Evolutionary conservation across 305 asterid genomes (phyloP).

Genomic region (Striga hermonthica): DNA sequence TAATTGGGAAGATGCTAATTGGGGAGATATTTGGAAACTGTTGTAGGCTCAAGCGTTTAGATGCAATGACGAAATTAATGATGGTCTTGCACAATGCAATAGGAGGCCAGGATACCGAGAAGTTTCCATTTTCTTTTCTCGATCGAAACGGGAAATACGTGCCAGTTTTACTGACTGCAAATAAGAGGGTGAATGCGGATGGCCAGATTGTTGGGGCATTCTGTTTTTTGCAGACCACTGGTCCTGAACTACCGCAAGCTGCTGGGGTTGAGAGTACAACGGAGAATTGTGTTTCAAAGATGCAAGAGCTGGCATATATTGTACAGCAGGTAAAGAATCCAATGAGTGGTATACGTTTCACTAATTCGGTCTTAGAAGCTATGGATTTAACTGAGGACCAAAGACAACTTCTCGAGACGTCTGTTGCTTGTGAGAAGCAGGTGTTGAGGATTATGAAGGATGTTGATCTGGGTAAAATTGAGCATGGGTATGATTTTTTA

Average conservation of each 20-base stretch:
- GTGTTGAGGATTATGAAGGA: constrained; percentile 60
- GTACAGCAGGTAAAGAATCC: constrained; percentile 71
- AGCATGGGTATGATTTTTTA: constrained; percentile 55
- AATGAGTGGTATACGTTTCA: constrained; percentile 61
- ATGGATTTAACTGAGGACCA: constrained; percentile 65
- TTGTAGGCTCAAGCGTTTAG: constrained; percentile 69
- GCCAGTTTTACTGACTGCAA: constrained; percentile 65
- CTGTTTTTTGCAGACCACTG: constrained; percentile 67
- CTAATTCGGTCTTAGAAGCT: constrained; percentile 60
- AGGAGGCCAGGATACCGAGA: constrained; percentile 67
- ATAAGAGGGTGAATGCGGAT: constrained; percentile 58
- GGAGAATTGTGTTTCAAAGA: constrained; percentile 49
- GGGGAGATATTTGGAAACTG: constrained; percentile 68
- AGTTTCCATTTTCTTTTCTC: constrained; percentile 59
- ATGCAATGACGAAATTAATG: constrained; percentile 64
- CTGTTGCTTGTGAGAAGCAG: constrained; percentile 80
- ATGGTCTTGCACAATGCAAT: constrained; percentile 75
- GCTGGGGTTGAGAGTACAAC: constrained; percentile 51
- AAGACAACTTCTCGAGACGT: constrained; percentile 64
- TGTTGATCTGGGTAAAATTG: constrained; percentile 60
- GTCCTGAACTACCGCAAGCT: constrained; percentile 61
- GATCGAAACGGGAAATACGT: constrained; percentile 59
- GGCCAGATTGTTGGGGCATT: constrained; percentile 64
- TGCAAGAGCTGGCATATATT: constrained; percentile 70
- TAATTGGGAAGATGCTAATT: constrained; percentile 62